These are phyloP conservation scores for Boletus huronensis DNA, from an alignment of 768 basidiomycete species.

Conservation along the genomic window DNA sequence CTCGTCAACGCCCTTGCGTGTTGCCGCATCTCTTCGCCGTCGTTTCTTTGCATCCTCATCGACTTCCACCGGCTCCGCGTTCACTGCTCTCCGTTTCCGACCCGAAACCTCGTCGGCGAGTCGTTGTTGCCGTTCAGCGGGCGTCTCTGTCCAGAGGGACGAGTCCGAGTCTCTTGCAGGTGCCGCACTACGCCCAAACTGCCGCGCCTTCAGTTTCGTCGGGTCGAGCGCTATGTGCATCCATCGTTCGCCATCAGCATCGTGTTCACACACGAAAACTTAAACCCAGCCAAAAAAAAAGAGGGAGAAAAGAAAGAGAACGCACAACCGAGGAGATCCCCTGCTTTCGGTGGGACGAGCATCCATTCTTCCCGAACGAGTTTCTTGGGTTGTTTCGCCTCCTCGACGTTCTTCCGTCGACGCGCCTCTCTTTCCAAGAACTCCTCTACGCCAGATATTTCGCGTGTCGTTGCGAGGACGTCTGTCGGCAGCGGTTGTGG, in stretches of 20 bases:
- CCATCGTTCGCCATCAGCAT: not conserved
- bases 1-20: constrained; percentile 70
- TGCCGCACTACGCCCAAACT: constrained; percentile 64
- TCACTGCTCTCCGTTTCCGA: constrained; percentile 71
- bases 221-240: constrained; percentile 75
- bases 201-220: constrained; percentile 73
- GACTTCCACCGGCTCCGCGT: constrained; percentile 42
- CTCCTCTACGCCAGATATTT: constrained; percentile 67
- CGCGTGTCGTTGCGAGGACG: constrained; percentile 31
- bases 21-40: constrained; percentile 62
- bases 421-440: constrained; percentile 86
- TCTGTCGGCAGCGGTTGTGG: constrained; percentile 67
- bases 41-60: constrained; percentile 45
- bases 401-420: constrained; percentile 69
- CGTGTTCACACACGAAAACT: not conserved
- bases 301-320: constrained; percentile 16
- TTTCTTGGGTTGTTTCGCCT: constrained; percentile 73
- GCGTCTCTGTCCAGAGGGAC: constrained; percentile 96
- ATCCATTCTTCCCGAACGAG: constrained; percentile 95
- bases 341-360: constrained; percentile 86
- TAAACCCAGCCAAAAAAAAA: not conserved
- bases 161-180: constrained; percentile 45
- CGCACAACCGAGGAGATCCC: constrained; percentile 76
- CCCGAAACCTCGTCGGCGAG: constrained; percentile 95
- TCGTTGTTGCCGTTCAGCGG: constrained; percentile 85